phyloP scores from a whole-genome alignment of 768 basidiomycete genomes.

The Antrodiella citrinella region DNA sequence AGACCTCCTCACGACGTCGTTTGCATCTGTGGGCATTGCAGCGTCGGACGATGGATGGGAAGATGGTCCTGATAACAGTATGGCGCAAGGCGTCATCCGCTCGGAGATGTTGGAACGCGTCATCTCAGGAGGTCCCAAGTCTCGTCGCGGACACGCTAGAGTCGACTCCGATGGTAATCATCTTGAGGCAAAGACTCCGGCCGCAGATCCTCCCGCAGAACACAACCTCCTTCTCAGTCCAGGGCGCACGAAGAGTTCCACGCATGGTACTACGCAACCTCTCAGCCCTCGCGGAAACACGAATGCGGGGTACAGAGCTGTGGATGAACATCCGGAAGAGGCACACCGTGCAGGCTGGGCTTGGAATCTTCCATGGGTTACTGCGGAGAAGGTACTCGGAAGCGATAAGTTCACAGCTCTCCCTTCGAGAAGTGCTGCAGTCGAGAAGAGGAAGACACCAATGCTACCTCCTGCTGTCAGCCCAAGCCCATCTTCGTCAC shows the following conservation, averaged over 20 bases:
- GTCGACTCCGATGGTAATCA: conserved; percentile 14
- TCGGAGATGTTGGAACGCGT: background rate
- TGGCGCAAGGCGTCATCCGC: background rate
- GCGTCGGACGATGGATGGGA: background rate
- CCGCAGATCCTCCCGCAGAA: background rate
- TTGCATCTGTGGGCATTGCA: background rate
- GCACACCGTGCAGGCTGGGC: conserved; percentile 8
- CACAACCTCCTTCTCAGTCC: background rate
- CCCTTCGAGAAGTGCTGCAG: conserved; percentile 23
- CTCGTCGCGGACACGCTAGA: conserved; percentile 9
- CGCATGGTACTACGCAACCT: background rate
- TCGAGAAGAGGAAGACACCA: conserved; percentile 25
- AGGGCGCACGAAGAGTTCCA: background rate
- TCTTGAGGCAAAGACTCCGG: conserved; percentile 3
- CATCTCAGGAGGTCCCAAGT: background rate
- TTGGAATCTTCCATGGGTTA: conserved; percentile 14
- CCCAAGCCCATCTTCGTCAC: conserved; percentile 1
- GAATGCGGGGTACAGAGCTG: conserved; percentile 34
- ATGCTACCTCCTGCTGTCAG: conserved; percentile 1
- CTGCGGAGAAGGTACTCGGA: conserved; percentile 6
- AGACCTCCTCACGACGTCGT: conserved; percentile 1
- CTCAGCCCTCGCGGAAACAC: background rate
- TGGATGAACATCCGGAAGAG: conserved; percentile 28
- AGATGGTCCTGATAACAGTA: background rate
- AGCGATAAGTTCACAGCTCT: conserved; percentile 34